Evolutionary conservation across 176 grass and related monocot species (phyloP).

Genomic region (Otatea glauca): DNA sequence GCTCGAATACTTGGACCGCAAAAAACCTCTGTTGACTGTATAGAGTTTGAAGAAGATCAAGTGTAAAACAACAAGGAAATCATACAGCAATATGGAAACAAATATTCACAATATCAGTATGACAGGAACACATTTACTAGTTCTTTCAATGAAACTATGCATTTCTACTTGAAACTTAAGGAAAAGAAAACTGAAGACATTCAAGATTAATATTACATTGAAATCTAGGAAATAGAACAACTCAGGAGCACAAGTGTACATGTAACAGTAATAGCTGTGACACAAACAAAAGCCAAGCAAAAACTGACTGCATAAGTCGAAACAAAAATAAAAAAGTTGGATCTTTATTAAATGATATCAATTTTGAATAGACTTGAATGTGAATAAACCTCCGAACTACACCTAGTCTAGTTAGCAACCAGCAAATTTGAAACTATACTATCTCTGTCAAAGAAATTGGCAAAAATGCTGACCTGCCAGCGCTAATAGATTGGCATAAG

Average conservation of each 20-base stretch:
- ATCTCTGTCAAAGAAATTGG: background rate
- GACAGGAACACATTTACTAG: slow-evolving; percentile 4
- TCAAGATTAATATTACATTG: background rate
- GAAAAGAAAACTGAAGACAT: background rate
- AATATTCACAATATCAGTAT: background rate
- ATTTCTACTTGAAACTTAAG: background rate
- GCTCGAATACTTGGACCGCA: slow-evolving; percentile 92
- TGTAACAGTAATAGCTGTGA: background rate
- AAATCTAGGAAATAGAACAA: background rate
- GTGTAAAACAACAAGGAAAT: slow-evolving; percentile 10
- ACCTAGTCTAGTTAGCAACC: background rate
- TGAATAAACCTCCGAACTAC: background rate
- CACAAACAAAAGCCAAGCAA: background rate
- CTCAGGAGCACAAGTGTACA: background rate
- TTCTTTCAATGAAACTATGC: background rate
- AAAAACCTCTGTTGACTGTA: slow-evolving; percentile 96
- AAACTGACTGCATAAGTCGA: background rate
- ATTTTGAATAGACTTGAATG: background rate
- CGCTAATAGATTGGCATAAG: background rate
- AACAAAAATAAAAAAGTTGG: background rate
- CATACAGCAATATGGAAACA: background rate
- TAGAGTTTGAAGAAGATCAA: slow-evolving; percentile 44
- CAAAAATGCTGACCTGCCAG: background rate
- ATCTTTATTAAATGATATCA: background rate
- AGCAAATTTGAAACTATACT: background rate